These are phyloP conservation scores for Trichaptum fuscoviolaceum DNA, from an alignment of 768 basidiomycete species.

Conservation along the genomic window DNA sequence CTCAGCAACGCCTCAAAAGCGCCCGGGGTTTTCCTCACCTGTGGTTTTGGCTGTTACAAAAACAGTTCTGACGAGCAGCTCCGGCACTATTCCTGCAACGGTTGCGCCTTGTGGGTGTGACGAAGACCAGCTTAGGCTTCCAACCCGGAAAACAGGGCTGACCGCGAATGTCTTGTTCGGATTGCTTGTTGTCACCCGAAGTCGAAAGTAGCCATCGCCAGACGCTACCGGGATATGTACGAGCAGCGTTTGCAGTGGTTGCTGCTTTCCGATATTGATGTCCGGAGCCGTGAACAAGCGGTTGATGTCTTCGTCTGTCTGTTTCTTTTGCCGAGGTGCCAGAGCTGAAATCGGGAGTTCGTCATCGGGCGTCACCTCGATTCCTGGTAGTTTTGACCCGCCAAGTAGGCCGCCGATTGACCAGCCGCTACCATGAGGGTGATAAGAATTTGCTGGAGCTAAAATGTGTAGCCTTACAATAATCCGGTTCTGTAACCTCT, in stretches of 20 bases:
- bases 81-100: slow-evolving; percentile 11
- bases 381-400: slow-evolving; percentile 14
- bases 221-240: slow-evolving; percentile 15
- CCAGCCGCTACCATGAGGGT: no score
- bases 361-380: slow-evolving; percentile 13
- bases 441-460: no score
- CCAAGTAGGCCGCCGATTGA: slow-evolving; percentile 10
- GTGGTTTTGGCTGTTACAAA: slow-evolving; percentile 8
- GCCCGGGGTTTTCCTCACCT: background rate
- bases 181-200: slow-evolving; percentile 12
- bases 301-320: slow-evolving; percentile 8
- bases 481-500: slow-evolving; percentile 14
- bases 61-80: slow-evolving; percentile 10
- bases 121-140: slow-evolving; percentile 11
- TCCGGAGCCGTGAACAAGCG: slow-evolving; percentile 5
- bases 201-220: slow-evolving; percentile 16
- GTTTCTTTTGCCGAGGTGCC: slow-evolving; percentile 4
- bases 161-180: slow-evolving; percentile 8
- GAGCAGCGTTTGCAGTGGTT: slow-evolving; percentile 9
- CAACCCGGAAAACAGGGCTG: slow-evolving; percentile 14
- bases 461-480: slow-evolving; percentile 10
- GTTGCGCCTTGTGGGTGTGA: slow-evolving; percentile 15
- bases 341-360: slow-evolving; percentile 1
- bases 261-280: slow-evolving; percentile 1
- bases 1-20: background rate